These are phyloP conservation scores for Cyberlindnera veronae DNA, from an alignment of 805 yeast species.

Conservation along the genomic window DNA sequence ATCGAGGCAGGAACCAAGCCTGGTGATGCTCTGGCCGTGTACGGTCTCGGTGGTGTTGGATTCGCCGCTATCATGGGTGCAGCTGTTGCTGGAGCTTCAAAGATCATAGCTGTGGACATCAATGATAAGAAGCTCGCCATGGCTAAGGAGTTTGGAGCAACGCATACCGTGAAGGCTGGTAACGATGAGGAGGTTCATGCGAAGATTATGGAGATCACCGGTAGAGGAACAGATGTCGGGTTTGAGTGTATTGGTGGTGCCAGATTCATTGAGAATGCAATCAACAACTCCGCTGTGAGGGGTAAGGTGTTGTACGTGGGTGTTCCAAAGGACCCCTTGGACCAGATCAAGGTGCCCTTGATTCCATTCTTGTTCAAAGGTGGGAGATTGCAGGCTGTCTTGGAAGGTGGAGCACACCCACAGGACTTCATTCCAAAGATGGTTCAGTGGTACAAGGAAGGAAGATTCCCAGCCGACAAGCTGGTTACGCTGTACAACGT, in stretches of 20 bases:
- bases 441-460: slow-evolving; percentile 7
- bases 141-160: slow-evolving; percentile 61
- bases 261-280: slow-evolving; percentile 2
- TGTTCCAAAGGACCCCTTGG: slow-evolving; percentile 5
- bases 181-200: slow-evolving; percentile 6
- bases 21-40: slow-evolving; percentile 8
- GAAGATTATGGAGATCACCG: slow-evolving; percentile 11
- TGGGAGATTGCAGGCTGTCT: not conserved
- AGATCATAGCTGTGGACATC: slow-evolving; percentile 63
- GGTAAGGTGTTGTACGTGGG: slow-evolving; percentile 3
- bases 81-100: slow-evolving; percentile 69
- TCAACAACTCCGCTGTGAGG: slow-evolving; percentile 2
- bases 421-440: slow-evolving; percentile 5
- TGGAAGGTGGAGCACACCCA: slow-evolving; percentile 6
- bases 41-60: slow-evolving; percentile 58
- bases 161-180: slow-evolving; percentile 43
- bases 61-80: slow-evolving; percentile 75
- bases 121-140: slow-evolving; percentile 58
- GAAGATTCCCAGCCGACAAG: slow-evolving; percentile 5
- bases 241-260: slow-evolving; percentile 13
- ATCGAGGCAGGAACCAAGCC: slow-evolving; percentile 3
- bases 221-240: slow-evolving; percentile 9
- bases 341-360: slow-evolving; percentile 1
- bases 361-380: slow-evolving; percentile 2
- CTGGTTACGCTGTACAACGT: not conserved